Base-by-base conservation (phyloP, 805 yeast species). In the Tetrapisispora phaffii region DNA sequence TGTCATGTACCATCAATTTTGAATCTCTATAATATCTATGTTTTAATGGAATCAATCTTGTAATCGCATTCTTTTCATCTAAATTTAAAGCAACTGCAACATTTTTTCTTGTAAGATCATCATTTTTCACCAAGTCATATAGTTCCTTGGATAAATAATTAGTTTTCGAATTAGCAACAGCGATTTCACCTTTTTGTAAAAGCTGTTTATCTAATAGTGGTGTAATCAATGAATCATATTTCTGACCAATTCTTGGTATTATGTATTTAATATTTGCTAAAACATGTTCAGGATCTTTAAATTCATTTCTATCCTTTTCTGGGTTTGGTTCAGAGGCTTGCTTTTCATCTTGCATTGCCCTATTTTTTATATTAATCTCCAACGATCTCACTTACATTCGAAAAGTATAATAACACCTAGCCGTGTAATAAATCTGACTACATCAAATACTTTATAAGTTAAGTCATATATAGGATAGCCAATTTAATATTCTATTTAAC, bases 91-190 rank as follows among this genome's bases (percentile, higher is more conserved):
- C 13, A 12, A 33, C 33, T 24, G 16, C 33, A 26, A 38, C 33
- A 17, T 24, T 24, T 26, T 38, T 21, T 2, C 15, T n/a, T 15
- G 33, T 29, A 22, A 62, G 37, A 3, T 50, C 36, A 19, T 52
- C 50, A 19, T 55, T 49, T 31, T 48, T 46, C 7, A 62, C 50
- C 26, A 60, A 37, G 31, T 58, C 61, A 41, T 55, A 62, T 13
- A 53, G 47, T 10, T 52, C 53, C 29, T 60, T 60, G 3, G 58
- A 50, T 35, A 61, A n/a, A 23, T 9, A 36, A n/a, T n/a, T 23
- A 8, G 31, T 36, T 12, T 8, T 6, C 2, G 3, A 23, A 36
- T 36, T 36, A 7, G n/a, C 16, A n/a, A 15, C 10, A 5, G 16
- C 58, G 23, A 48, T 34, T 41, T 53, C 56, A 24, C 62, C 65